A percentile compares a stretch with the other conserved stretches of the same genome.
Evolutionary conservation across 2,329 filamentous ascomycete species (phyloP).

Genomic region (Fusarium verticillioides): DNA sequence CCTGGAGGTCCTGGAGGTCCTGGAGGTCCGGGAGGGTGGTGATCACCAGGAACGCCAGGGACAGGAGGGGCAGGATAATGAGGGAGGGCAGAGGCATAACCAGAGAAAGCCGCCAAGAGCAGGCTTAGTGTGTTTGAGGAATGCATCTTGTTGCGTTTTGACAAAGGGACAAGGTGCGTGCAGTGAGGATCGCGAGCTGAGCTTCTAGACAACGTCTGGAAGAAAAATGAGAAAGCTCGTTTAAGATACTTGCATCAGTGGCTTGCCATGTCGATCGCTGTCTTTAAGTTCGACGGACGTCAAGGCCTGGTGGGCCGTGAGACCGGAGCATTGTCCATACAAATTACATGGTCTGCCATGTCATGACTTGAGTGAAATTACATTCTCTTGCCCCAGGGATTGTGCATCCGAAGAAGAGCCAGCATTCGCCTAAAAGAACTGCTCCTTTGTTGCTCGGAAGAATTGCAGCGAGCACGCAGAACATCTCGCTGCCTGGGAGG

Average conservation of each 20-base stretch:
- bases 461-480: not conserved
- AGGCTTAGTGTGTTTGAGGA: conserved; percentile 23
- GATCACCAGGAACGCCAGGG: not conserved
- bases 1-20: not conserved
- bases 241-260: not conserved
- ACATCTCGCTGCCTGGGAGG: not conserved
- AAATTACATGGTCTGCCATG: not conserved
- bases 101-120: conserved; percentile 25
- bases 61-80: not conserved
- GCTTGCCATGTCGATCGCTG: conserved; percentile 12
- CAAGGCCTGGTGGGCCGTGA: not conserved
- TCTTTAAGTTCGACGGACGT: conserved; percentile 2
- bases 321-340: not conserved
- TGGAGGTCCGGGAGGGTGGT: not conserved
- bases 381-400: not conserved
- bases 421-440: not conserved
- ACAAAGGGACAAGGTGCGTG: not conserved
- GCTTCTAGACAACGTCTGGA: conserved; percentile 13
- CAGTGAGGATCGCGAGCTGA: not conserved
- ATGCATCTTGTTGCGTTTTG: conserved; percentile 19
- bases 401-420: not conserved
- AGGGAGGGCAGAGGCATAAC: conserved; percentile 7
- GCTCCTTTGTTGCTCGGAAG: not conserved
- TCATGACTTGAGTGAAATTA: not conserved
- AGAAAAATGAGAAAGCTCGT: conserved; percentile 3